Conservation (phyloP, 2,329 filamentous ascomycete species). For the Tympanopsis confertula region DNA sequence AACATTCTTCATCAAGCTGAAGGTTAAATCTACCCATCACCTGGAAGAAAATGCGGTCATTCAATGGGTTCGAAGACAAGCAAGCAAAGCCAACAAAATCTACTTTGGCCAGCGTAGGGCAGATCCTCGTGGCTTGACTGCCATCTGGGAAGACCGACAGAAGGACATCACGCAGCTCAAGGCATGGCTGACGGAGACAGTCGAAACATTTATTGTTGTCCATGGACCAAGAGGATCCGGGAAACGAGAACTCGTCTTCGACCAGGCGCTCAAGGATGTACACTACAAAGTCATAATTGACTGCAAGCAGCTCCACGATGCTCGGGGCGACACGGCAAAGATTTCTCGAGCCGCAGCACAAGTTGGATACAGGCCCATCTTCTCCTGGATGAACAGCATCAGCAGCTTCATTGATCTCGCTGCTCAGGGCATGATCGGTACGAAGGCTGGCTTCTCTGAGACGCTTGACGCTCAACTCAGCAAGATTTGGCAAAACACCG, state of each 20-base stretch:
- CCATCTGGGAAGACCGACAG: slow-evolving; percentile 1
- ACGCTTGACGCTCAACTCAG: slow-evolving; percentile 40
- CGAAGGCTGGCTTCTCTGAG: slow-evolving; percentile 31
- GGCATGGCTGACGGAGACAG: not conserved
- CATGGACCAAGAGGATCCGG: slow-evolving; percentile 58
- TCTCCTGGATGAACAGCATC: slow-evolving; percentile 61
- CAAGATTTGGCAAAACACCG: slow-evolving; percentile 41
- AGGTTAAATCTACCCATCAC: not conserved
- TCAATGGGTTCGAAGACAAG: not conserved
- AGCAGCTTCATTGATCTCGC: slow-evolving; percentile 57
- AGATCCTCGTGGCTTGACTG: not conserved
- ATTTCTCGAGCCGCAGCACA: slow-evolving; percentile 50
- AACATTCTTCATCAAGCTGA: slow-evolving; percentile 1
- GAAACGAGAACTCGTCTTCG: slow-evolving; percentile 51
- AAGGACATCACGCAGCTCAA: not conserved
- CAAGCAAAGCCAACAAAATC: not conserved
- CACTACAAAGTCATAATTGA: slow-evolving; percentile 54
- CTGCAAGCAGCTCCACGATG: slow-evolving; percentile 59
- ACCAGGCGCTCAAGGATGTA: slow-evolving; percentile 45
- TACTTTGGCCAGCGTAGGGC: not conserved
- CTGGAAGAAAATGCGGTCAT: not conserved
- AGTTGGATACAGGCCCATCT: slow-evolving; percentile 56
- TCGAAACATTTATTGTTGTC: slow-evolving; percentile 29
- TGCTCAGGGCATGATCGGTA: slow-evolving; percentile 44
- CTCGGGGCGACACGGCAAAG: slow-evolving; percentile 50